Base-by-base conservation (phyloP, 1,284 basidiomycete species). In the Leccinum pachyderme region DNA sequence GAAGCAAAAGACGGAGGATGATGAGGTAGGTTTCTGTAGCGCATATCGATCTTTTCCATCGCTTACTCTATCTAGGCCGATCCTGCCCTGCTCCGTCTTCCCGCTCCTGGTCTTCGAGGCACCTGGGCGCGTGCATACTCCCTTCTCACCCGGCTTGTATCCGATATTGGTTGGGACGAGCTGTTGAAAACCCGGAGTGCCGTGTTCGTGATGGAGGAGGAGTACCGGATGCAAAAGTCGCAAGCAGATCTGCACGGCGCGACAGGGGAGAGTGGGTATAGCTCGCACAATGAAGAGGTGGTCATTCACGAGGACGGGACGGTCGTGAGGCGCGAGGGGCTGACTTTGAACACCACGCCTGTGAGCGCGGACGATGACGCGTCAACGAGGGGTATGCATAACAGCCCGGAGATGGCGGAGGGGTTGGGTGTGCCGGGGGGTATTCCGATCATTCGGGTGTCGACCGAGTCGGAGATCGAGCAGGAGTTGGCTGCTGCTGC, bases 161-260 rank as follows among this genome's bases (percentile, higher is more conserved):
- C 89, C 5, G 86, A 93, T 63, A 94, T 99, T 61, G 97, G 96
- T 0, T 99, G 96, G 97, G 97, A 99, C 73, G 97, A 99, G 76
- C 81, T 99, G 13, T 81, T 99, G 55, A 94, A 94, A 76, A 91
- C 91, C 29, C 87, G 96, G 79, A 95, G 91, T 71, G 77, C 81
- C 47, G 96, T 99, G 9, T 99, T 99, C 73, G 97, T 99, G 37
- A 99, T 99, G 96, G 96, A 99, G 72, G 96, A 99, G 71, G 96
- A 99, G 72, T 99, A 99, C 71, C 81, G 97, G 29, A 89, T 83
- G 84, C 87, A 91, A 72, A 91, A 90, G 66, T 84, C 84, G 4
- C 82, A 87, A n/a, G 72, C 65, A 2, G 84, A 89, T 37, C 72
- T 82, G 29, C 77, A 76, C 41, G 66, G 73, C 47, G 64, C 70